Evolutionary conservation across 768 basidiomycete genomes (phyloP), one percentile per base, ranked within the genome.

Genomic region (Lactarius hengduanensis): DNA sequence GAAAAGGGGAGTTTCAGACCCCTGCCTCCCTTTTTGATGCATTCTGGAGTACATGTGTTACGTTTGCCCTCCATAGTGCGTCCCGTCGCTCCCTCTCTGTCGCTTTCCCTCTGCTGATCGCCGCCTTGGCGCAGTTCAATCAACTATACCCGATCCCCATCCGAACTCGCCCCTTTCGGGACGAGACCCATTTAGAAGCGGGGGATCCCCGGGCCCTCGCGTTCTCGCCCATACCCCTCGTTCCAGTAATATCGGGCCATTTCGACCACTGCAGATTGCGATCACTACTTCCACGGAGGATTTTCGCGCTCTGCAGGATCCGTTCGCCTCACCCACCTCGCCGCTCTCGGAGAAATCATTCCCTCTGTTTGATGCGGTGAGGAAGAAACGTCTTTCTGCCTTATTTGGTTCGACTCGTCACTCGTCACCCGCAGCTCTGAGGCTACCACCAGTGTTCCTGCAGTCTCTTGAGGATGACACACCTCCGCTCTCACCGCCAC

Each of bases 21-120:
- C 66, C 66, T 63, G 34, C 66, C 62, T 67, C 66, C 61, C 62
- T 67, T 60, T 67, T 67, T 54, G 62, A 63, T 6, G 58, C 58
- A 28, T 30, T 63, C 54, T 67, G 62, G 62, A 63, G 55, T 41
- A 56, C 58, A 67, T 67, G 66, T 30, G 43, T 63, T 20, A 59
- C 58, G 41, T 56, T 67, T 60, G 66, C 62, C 32, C 58, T 67
- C 61, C 62, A 67, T 47, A 45, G 66, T 67, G 53, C 53, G 66
- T 63, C 43, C 6, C 6, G 45, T 64, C 26, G n/a, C 11, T 55
- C 50, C 41, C 26, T 47, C 57, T 32, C 41, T 59, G 28, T 36
- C 26, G 40, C 15, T 13, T 56, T 63, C 50, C 38, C 41, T 20
- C 36, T 58, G 34, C 62, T 67, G 58, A 67, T 54, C 3, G 28